Evolutionary conservation across 257 asterid species (phyloP).

Genomic region (Solanum chmielewskii): DNA sequence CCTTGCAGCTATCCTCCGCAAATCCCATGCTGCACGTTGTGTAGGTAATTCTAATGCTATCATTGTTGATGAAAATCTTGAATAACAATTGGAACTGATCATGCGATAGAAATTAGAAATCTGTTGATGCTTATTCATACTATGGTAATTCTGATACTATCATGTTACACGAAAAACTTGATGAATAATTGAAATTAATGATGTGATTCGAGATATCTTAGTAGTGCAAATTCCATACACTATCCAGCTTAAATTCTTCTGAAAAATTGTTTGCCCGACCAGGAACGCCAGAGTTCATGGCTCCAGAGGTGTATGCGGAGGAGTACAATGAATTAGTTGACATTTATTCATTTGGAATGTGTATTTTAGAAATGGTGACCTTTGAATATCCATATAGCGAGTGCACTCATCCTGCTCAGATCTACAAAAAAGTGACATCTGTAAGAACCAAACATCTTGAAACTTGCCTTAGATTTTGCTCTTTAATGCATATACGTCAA

Average conservation of each 20-base stretch:
- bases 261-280: not conserved
- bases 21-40: conserved; percentile 73
- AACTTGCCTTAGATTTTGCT: not conserved
- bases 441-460: conserved; percentile 29
- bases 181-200: not conserved
- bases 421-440: conserved; percentile 74
- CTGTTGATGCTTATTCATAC: not conserved
- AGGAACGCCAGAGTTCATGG: conserved; percentile 98
- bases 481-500: not conserved
- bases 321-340: conserved; percentile 82
- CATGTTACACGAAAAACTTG: not conserved
- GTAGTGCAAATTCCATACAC: not conserved
- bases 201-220: not conserved
- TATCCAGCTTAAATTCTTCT: not conserved
- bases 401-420: conserved; percentile 85
- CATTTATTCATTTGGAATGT: conserved; percentile 82
- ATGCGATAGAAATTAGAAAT: not conserved
- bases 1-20: conserved; percentile 71
- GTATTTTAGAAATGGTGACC: conserved; percentile 84
- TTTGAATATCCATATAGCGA: conserved; percentile 86
- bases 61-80: not conserved
- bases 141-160: not conserved
- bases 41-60: conserved; percentile 42
- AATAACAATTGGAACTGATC: not conserved
- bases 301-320: conserved; percentile 79